Conservation (phyloP, 2,329 filamentous ascomycete species). For the Kalmusia sp. region DNA sequence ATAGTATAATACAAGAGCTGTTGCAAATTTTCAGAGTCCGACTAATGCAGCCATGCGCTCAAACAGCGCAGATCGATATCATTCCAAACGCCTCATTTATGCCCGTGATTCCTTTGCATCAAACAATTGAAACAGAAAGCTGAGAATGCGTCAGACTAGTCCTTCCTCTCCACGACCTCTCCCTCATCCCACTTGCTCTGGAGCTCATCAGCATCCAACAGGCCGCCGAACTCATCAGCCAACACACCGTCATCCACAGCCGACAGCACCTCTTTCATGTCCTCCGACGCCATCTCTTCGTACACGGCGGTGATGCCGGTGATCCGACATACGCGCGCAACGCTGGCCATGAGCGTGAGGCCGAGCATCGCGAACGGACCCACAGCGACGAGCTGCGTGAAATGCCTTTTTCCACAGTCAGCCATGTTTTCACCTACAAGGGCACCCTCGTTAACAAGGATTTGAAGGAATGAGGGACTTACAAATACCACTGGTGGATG, state of each 20-base stretch:
- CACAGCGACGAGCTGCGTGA: conserved; percentile 54
- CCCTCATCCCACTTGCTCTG: conserved; percentile 40
- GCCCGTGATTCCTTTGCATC: not conserved
- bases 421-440: not conserved
- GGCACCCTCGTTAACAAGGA: not conserved
- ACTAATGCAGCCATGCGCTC: no score
- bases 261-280: conserved; percentile 52
- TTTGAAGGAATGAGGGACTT: conserved; percentile 19
- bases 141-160: conserved; percentile 6
- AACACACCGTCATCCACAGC: conserved; percentile 51
- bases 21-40: no score
- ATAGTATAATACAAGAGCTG: no score
- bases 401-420: conserved; percentile 38
- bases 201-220: conserved; percentile 30
- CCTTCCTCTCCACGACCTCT: conserved; percentile 28
- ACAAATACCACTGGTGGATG: conserved; percentile 47
- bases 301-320: conserved; percentile 50
- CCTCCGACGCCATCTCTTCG: conserved; percentile 50
- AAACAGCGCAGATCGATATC: no score
- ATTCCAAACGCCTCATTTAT: no score
- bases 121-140: not conserved
- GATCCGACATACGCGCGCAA: conserved; percentile 50
- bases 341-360: conserved; percentile 51
- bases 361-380: conserved; percentile 55
- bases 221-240: conserved; percentile 36